Evolutionary conservation across 306 rosid species (phyloP).

Genomic region (Hippophae gyantsensis): DNA sequence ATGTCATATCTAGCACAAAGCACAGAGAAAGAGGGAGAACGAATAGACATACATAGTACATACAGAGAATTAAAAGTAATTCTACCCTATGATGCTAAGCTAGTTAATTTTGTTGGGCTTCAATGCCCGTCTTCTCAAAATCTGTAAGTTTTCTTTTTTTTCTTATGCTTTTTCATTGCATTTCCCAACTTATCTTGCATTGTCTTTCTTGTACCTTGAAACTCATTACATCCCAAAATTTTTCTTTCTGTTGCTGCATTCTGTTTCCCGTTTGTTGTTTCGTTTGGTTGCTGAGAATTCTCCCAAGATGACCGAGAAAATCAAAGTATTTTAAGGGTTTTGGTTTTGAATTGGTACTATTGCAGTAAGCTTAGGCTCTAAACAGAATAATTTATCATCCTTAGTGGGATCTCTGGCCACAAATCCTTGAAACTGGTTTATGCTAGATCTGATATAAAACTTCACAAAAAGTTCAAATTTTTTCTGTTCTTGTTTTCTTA

Average conservation of each 20-base stretch:
- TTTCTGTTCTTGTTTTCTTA: constrained; percentile 1
- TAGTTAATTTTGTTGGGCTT: constrained; percentile 16
- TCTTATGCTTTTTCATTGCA: neutral
- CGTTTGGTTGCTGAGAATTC: constrained; percentile 15
- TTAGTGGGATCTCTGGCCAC: neutral
- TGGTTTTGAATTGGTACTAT: constrained; percentile 1
- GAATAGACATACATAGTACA: no score
- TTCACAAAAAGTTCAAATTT: constrained; percentile 1
- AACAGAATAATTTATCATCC: constrained; percentile 8
- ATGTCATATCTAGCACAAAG: neutral
- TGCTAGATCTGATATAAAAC: constrained; percentile 25
- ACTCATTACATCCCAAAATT: neutral
- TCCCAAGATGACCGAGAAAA: neutral
- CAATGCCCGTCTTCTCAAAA: constrained; percentile 26
- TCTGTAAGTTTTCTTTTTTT: constrained; percentile 20
- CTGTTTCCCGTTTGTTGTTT: neutral
- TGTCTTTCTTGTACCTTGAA: neutral
- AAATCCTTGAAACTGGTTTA: neutral
- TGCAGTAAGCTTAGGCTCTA: neutral
- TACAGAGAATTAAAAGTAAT: no score
- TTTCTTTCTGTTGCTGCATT: neutral
- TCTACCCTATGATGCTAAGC: neutral
- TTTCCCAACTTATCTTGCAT: neutral
- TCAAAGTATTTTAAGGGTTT: neutral
- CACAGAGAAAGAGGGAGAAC: no score